A percentile compares a stretch with the other conserved stretches of the same genome.
phyloP scores from a whole-genome alignment of 2,329 filamentous ascomycete species.

The Fusarium temperatum region DNA sequence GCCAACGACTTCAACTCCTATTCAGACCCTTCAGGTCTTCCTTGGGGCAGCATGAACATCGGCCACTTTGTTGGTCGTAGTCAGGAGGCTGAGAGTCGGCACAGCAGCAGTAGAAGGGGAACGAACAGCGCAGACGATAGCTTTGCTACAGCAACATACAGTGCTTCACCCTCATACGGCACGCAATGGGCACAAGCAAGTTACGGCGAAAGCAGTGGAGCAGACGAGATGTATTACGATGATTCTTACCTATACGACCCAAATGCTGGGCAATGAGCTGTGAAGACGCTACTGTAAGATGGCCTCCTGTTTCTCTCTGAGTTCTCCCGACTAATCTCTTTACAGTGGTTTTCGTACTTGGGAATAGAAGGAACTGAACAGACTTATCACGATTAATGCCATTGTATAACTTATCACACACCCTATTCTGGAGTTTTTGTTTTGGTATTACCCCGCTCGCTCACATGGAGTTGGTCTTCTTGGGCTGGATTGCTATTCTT shows the following conservation, averaged over 20 bases:
- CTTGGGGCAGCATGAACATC: conserved; percentile 76
- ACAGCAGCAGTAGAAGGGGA: conserved; percentile 52
- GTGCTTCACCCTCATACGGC: conserved; percentile 36
- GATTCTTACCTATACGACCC: conserved; percentile 45
- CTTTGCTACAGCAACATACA: conserved; percentile 43
- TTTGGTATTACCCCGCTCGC: conserved; percentile 38
- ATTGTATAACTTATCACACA: conserved; percentile 23
- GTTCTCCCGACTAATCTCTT: background rate
- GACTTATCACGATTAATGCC: conserved; percentile 30
- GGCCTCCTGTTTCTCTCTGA: background rate
- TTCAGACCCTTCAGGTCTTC: conserved; percentile 68
- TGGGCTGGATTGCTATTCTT: conserved; percentile 14
- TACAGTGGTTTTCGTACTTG: conserved; percentile 3
- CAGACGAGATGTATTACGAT: conserved; percentile 48
- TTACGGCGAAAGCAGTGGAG: conserved; percentile 46
- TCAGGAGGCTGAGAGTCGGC: conserved; percentile 58
- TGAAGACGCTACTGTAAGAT: conserved; percentile 20
- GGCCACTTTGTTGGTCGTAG: conserved; percentile 61
- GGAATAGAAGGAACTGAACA: conserved; percentile 7
- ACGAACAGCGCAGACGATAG: conserved; percentile 50
- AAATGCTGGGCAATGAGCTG: conserved; percentile 25
- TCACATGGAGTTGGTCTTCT: conserved; percentile 26
- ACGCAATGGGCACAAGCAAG: conserved; percentile 43
- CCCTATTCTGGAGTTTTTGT: conserved; percentile 8
- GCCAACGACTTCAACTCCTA: conserved; percentile 63